phyloP scores from a whole-genome alignment of 78 protist genomes.

The Speleostelium caveatum region DNA sequence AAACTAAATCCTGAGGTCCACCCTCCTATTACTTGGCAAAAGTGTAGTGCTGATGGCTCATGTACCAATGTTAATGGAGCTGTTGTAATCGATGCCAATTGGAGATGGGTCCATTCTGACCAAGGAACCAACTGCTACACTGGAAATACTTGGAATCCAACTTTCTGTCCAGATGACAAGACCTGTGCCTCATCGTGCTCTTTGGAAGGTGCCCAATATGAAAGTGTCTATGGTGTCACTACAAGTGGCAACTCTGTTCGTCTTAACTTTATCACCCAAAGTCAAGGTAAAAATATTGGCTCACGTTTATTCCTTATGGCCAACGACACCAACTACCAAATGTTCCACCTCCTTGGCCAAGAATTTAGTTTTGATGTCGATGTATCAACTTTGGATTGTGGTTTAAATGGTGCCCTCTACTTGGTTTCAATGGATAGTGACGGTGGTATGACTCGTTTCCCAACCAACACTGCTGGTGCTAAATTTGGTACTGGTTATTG shows the following conservation, averaged over 20 bases:
- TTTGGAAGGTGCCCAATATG: constrained; percentile 77
- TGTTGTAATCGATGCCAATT: constrained; percentile 71
- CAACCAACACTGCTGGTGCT: constrained; percentile 82
- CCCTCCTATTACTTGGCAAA: constrained; percentile 57
- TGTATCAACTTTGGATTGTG: constrained; percentile 80
- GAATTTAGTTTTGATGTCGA: constrained; percentile 86
- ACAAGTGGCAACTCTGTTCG: constrained; percentile 29
- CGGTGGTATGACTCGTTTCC: constrained; percentile 65
- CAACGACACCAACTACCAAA: constrained; percentile 39
- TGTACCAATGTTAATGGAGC: constrained; percentile 28
- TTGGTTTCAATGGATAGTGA: constrained; percentile 84
- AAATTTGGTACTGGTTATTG: constrained; percentile 87
- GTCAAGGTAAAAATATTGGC: constrained; percentile 77
- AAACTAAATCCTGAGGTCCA: constrained; percentile 56
- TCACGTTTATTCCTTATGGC: constrained; percentile 78
- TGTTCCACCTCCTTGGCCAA: constrained; percentile 73
- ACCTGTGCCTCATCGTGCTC: constrained; percentile 76
- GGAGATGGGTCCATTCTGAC: constrained; percentile 77
- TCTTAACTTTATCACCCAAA: constrained; percentile 64
- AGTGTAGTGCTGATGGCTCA: constrained; percentile 20
- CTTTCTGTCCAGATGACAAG: constrained; percentile 74
- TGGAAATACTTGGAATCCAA: constrained; percentile 72
- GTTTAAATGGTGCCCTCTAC: constrained; percentile 87
- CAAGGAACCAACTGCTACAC: constrained; percentile 83
- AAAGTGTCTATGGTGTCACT: constrained; percentile 73